A percentile compares a stretch with the other conserved stretches of the same genome.
Evolutionary conservation across 352 stramenopile genomes (phyloP).

Genomic region (Thalassiosira mediterranea): DNA sequence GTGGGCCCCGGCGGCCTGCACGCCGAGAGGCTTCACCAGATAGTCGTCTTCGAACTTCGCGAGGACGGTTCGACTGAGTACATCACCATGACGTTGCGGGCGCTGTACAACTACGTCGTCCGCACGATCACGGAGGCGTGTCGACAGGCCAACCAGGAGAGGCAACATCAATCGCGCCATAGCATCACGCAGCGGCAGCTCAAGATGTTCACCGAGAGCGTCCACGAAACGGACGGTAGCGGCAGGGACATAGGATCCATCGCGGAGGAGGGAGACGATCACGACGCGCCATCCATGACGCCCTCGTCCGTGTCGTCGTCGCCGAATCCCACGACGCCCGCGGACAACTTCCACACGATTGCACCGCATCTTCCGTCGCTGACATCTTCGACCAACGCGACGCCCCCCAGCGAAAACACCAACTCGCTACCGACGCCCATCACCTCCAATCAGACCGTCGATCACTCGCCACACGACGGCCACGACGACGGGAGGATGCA

Average conservation of each 20-base stretch:
- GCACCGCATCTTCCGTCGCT: slow-evolving; percentile 10
- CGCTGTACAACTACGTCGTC: slow-evolving; percentile 67
- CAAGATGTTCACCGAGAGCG: too few relatives aligned
- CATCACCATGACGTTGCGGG: slow-evolving; percentile 56
- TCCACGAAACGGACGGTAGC: neutral
- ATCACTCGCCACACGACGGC: neutral
- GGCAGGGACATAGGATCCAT: neutral
- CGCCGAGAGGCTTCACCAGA: slow-evolving; percentile 65
- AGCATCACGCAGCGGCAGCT: too few relatives aligned
- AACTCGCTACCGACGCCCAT: slow-evolving; percentile 3
- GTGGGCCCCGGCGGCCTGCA: slow-evolving; percentile 5
- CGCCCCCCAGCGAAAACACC: neutral
- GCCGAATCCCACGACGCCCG: neutral
- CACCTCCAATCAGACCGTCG: neutral
- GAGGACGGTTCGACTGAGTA: slow-evolving; percentile 62
- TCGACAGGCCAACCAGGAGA: slow-evolving; percentile 11
- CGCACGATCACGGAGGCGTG: slow-evolving; percentile 46
- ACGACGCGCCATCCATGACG: neutral
- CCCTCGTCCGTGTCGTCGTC: neutral
- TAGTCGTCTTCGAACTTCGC: slow-evolving; percentile 73
- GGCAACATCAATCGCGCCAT: slow-evolving; percentile 1
- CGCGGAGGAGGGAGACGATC: neutral
- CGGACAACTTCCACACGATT: too few relatives aligned
- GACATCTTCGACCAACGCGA: neutral
- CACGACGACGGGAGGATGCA: too few relatives aligned